Evolutionary conservation across 495 filamentous ascomycete genomes (phyloP).

Genomic region (Penicillium nucicola): DNA sequence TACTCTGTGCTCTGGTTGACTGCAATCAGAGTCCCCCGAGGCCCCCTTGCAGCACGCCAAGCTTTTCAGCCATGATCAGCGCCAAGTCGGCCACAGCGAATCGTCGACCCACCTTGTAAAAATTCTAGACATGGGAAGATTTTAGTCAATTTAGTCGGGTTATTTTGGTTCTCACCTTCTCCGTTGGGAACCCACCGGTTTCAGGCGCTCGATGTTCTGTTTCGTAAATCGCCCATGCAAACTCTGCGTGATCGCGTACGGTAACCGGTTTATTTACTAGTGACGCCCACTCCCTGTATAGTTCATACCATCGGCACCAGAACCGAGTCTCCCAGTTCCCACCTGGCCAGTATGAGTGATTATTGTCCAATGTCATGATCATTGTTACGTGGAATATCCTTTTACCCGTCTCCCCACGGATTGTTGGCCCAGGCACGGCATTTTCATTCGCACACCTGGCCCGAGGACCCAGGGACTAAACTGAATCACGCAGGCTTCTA

Average conservation of each 20-base stretch:
- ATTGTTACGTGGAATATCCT: not conserved
- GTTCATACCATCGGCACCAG: not conserved
- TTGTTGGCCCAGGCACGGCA: slow-evolving; percentile 10
- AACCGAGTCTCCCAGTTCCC: not conserved
- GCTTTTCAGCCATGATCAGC: slow-evolving; percentile 17
- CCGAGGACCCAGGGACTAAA: slow-evolving; percentile 10
- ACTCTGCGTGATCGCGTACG: not conserved
- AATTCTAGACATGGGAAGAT: too few species aligned
- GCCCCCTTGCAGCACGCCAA: not conserved
- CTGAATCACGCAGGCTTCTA: slow-evolving; percentile 25
- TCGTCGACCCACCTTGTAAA: slow-evolving; percentile 23
- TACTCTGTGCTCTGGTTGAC: not conserved
- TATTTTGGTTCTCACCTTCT: slow-evolving; percentile 1
- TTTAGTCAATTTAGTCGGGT: not conserved
- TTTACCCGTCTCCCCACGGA: slow-evolving; percentile 14
- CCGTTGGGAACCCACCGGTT: slow-evolving; percentile 2
- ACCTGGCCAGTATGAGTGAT: not conserved
- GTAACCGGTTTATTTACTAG: not conserved
- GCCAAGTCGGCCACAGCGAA: not conserved
- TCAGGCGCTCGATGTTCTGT: slow-evolving; percentile 6
- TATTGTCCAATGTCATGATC: not conserved
- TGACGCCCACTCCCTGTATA: not conserved
- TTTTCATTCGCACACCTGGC: slow-evolving; percentile 17
- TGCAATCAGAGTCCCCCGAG: not conserved
- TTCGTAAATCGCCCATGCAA: not conserved